Base-by-base conservation (phyloP, 352 stramenopile species). In the Pythium coloratum region DNA sequence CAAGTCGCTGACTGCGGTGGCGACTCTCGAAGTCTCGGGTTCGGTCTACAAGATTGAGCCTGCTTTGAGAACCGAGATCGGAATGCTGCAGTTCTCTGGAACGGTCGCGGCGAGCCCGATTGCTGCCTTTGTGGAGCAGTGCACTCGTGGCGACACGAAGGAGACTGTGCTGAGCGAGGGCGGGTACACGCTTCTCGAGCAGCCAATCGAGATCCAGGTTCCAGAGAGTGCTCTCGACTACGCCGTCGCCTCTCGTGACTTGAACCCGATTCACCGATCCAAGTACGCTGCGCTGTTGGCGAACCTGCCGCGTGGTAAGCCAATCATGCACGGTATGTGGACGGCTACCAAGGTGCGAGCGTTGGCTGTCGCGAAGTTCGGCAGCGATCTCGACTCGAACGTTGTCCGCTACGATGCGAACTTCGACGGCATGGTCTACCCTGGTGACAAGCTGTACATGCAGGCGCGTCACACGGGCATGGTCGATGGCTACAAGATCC, bases 311-410 rank as follows among this genome's bases (percentile, higher is more conserved):
- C 70, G 81, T 14, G 82, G 81, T 20, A 81, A 84, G 66, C 83
- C 89, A 8, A 94, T 96, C 70, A 94, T 95, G 83, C 88, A 96
- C 62, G 89, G 89, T 30, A 76, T 96, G 81, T 96, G 89, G 89
- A 93, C 82, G 26, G 86, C 85, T 3, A 90, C 79, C n/a, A 95
- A 94, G 66, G 85, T 92, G 12, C 88, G 86, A 18, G 73, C 81
- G n/a, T 60, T 94, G 54, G 69, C 90, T 13, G 77, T 86, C 12
- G 65, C 81, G 46, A 69, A 75, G 30, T 87, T 94, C 44, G 78
- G 77, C 13, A 49, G 59, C 9, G 71, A 73, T 1, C 53, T 90
- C 13, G 87, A 94, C 70, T 83, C 77, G 55, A 89, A 90, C 61
- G 77, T 96, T 0, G 70, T 81, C 26, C 72, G 81, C 13, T 96